Evolutionary conservation across 2,329 filamentous ascomycete genomes (phyloP).

Genomic region (Xylariaceae sp.): DNA sequence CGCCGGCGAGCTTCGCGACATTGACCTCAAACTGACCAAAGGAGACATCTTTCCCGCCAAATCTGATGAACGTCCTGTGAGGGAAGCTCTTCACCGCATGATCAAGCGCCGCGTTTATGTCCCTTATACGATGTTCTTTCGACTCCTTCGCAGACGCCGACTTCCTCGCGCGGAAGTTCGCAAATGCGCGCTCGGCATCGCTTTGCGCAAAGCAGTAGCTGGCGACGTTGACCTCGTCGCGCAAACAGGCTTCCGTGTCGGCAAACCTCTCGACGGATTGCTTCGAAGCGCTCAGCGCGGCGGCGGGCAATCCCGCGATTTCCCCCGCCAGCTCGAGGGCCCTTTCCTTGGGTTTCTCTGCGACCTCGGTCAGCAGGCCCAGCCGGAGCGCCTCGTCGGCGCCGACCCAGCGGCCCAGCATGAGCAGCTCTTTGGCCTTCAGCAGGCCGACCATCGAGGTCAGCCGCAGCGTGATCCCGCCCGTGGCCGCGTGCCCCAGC

Average conservation of each 20-base stretch:
- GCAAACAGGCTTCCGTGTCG: slow-evolving; percentile 1
- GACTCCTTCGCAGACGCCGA: neutral
- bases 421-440: slow-evolving; percentile 1
- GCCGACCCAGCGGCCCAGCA: neutral
- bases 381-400: neutral
- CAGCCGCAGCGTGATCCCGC: slow-evolving; percentile 2
- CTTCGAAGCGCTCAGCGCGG: neutral
- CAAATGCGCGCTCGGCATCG: slow-evolving; percentile 1
- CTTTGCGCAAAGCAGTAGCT: slow-evolving; percentile 4
- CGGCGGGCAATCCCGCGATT: neutral
- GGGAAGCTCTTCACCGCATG: slow-evolving; percentile 1
- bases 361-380: slow-evolving; percentile 1
- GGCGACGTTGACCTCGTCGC: slow-evolving; percentile 2
- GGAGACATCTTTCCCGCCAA: neutral
- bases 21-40: neutral
- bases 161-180: slow-evolving; percentile 2
- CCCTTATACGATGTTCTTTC: neutral
- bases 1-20: neutral
- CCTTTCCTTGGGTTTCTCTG: neutral
- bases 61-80: neutral
- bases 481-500: slow-evolving; percentile 1
- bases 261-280: slow-evolving; percentile 1
- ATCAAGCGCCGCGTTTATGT: neutral
- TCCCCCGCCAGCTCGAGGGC: slow-evolving; percentile 1
- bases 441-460: slow-evolving; percentile 1